phyloP scores from a whole-genome alignment of 2,329 filamentous ascomycete genomes.

The Alternaria novae-zelandiae region DNA sequence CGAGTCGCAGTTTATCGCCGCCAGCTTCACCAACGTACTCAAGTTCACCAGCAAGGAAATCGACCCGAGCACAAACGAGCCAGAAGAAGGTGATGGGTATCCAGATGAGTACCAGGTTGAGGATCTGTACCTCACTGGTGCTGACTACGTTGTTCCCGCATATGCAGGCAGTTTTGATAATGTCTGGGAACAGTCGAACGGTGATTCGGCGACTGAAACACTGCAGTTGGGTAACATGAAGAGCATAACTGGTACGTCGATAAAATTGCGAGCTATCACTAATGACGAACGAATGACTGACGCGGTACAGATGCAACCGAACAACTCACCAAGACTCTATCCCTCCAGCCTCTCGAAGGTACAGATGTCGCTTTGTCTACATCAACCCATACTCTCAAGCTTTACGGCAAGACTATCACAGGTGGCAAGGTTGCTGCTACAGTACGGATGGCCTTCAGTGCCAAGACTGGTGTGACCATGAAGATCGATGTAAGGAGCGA shows the following conservation, averaged over 20 bases:
- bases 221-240: slow-evolving; percentile 86
- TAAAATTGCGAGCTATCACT: neutral
- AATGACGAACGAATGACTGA: slow-evolving; percentile 19
- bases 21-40: slow-evolving; percentile 87
- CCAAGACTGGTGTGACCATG: slow-evolving; percentile 91
- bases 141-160: slow-evolving; percentile 91
- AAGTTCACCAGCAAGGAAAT: slow-evolving; percentile 99
- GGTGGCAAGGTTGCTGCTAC: slow-evolving; percentile 87
- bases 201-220: slow-evolving; percentile 90
- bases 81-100: slow-evolving; percentile 83
- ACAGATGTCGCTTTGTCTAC: slow-evolving; percentile 88
- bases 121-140: slow-evolving; percentile 86
- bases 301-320: slow-evolving; percentile 79
- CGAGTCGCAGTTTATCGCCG: slow-evolving; percentile 76
- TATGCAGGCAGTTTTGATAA: slow-evolving; percentile 96
- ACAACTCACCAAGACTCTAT: slow-evolving; percentile 83
- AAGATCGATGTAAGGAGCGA: slow-evolving; percentile 93
- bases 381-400: slow-evolving; percentile 91
- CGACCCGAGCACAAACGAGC: slow-evolving; percentile 89
- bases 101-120: slow-evolving; percentile 98
- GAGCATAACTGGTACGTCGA: slow-evolving; percentile 82
- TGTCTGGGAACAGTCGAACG: slow-evolving; percentile 92
- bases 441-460: slow-evolving; percentile 91
- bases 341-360: slow-evolving; percentile 90
- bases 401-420: slow-evolving; percentile 92